phyloP scores from a whole-genome alignment of 2,329 filamentous ascomycete species.

The Aspergillus novofumigatus region DNA sequence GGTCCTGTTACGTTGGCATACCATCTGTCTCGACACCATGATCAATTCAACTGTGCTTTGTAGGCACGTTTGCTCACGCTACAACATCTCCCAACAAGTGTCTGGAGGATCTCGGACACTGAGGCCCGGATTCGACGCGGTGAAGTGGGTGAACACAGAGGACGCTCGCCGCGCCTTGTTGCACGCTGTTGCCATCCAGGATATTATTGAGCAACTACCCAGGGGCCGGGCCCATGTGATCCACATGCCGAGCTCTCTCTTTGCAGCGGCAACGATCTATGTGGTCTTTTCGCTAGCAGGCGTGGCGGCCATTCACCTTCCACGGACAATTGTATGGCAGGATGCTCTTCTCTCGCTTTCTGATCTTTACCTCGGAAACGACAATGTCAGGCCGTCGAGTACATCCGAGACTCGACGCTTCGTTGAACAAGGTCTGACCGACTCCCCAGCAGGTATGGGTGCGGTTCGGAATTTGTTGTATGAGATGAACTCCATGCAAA shows the following conservation, averaged over 20 bases:
- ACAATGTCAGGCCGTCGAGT: conserved; percentile 17
- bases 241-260: conserved; percentile 44
- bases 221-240: conserved; percentile 43
- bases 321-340: conserved; percentile 40
- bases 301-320: conserved; percentile 34
- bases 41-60: conserved; percentile 40
- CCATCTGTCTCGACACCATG: conserved; percentile 42
- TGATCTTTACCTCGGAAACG: conserved; percentile 25
- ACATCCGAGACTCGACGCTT: conserved; percentile 38
- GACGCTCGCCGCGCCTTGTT: conserved; percentile 40
- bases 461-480: conserved; percentile 42
- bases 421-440: conserved; percentile 27
- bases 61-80: conserved; percentile 36
- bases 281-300: conserved; percentile 40
- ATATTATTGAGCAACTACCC: conserved; percentile 44
- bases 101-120: conserved; percentile 28
- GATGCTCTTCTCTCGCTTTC: conserved; percentile 32
- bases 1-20: conserved; percentile 43
- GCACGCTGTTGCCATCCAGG: conserved; percentile 45
- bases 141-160: conserved; percentile 36
- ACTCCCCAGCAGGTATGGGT: conserved; percentile 17
- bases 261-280: conserved; percentile 43
- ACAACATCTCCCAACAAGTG: conserved; percentile 38
- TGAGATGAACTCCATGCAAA: conserved; percentile 46
- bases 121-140: conserved; percentile 32